These are phyloP conservation scores for Leptosphaerulina australis DNA, from an alignment of 2,329 filamentous ascomycete genomes.

Conservation along the genomic window DNA sequence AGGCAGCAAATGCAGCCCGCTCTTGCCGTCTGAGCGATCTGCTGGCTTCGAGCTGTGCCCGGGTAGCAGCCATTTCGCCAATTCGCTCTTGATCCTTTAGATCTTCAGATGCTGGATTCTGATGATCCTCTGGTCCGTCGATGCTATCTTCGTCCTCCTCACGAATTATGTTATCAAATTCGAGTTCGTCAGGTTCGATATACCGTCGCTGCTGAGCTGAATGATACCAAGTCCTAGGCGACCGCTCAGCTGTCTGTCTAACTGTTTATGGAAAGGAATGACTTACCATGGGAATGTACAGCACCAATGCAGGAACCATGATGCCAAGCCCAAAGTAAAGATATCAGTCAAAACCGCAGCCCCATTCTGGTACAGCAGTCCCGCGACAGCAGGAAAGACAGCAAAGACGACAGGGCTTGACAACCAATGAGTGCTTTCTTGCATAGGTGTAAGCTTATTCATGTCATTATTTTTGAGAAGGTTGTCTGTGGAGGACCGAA, in stretches of 20 bases:
- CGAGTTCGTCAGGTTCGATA: constrained; percentile 26
- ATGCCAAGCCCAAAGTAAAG: constrained; percentile 77
- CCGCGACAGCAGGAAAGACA: constrained; percentile 82
- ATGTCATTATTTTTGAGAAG: constrained; percentile 54
- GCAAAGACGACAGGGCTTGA: constrained; percentile 83
- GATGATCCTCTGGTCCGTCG: constrained; percentile 18
- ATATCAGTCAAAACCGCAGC: constrained; percentile 83
- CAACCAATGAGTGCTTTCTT: constrained; percentile 73
- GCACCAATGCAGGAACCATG: constrained; percentile 90
- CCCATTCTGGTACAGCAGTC: constrained; percentile 83
- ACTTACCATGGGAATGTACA: constrained; percentile 83
- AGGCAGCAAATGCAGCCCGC: constrained; percentile 73
- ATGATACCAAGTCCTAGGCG: constrained; percentile 59
- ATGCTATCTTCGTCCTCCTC: constrained; percentile 41
- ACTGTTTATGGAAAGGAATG: constrained; percentile 27
- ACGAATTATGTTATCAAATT: constrained; percentile 32
- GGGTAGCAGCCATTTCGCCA: constrained; percentile 5
- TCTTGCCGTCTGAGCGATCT: constrained; percentile 76
- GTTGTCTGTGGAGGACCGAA: constrained; percentile 72
- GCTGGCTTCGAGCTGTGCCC: constrained; percentile 52
- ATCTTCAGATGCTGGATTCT: constrained; percentile 14
- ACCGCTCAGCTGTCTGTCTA: constrained; percentile 9
- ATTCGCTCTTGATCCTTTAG: constrained; percentile 8
- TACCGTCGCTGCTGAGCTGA: constrained; percentile 52
- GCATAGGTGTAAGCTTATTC: constrained; percentile 43